phyloP scores from a whole-genome alignment of 2,329 filamentous ascomycete species.

The Microdochium paspali region DNA sequence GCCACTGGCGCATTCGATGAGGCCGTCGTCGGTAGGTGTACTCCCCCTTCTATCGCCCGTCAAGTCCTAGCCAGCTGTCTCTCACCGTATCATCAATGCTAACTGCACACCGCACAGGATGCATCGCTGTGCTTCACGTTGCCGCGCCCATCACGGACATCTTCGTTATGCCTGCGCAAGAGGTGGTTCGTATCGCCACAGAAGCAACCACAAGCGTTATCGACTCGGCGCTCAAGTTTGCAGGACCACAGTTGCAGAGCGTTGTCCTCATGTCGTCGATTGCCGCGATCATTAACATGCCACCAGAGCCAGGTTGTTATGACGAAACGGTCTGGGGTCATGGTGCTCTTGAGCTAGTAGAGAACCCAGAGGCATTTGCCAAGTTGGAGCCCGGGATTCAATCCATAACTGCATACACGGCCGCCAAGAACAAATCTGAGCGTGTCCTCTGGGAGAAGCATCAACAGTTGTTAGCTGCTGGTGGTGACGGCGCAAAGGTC shows the following conservation, averaged over 20 bases:
- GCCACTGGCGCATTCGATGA: conserved; percentile 9
- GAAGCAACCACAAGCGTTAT: conserved; percentile 11
- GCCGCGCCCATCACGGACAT: conserved; percentile 13
- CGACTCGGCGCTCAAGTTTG: conserved; percentile 9
- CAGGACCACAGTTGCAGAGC: conserved; percentile 10
- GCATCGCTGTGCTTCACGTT: conserved; percentile 15
- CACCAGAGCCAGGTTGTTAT: conserved; percentile 8
- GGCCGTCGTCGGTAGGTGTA: conserved; percentile 13
- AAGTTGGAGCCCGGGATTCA: conserved; percentile 9
- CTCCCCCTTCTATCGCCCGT: not conserved
- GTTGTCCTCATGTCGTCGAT: conserved; percentile 15
- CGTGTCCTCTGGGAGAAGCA: conserved; percentile 14
- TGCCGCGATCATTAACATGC: conserved; percentile 13
- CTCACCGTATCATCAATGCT: too few species aligned
- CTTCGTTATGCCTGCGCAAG: conserved; percentile 8
- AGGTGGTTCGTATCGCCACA: conserved; percentile 12
- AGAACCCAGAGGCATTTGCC: not conserved
- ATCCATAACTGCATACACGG: conserved; percentile 11
- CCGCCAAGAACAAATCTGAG: conserved; percentile 16
- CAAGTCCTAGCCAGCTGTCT: not conserved
- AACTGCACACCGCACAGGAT: conserved; percentile 8
- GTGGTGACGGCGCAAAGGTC: not conserved
- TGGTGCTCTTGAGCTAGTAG: not conserved
- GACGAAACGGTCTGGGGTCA: conserved; percentile 16
- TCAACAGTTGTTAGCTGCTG: conserved; percentile 4